Evolutionary conservation across 345 rosid species (phyloP).

Genomic region (Euphorbia lathyris): DNA sequence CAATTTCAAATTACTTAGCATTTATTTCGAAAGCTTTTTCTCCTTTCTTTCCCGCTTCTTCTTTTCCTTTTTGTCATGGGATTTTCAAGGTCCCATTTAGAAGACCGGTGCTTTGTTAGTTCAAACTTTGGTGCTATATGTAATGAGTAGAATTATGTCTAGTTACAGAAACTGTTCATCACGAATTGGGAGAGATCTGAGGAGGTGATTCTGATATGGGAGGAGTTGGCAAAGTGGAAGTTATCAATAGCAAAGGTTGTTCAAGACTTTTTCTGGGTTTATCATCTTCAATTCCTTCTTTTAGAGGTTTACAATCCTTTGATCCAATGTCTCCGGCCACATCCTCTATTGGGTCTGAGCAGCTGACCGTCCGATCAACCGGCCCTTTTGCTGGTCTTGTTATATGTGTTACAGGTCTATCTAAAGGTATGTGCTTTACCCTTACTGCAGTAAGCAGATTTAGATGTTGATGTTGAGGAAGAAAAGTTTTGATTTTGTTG

Average conservation of each 20-base stretch:
- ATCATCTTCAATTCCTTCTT: conserved; percentile 42
- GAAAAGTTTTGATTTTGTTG: not conserved
- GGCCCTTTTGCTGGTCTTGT: conserved; percentile 72
- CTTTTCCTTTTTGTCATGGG: conserved; percentile 1
- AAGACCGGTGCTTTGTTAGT: conserved; percentile 6
- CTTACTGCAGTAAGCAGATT: not conserved
- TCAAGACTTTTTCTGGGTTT: conserved; percentile 62
- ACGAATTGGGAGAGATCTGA: not conserved
- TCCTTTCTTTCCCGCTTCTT: conserved; percentile 20
- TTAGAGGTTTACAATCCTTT: conserved; percentile 36
- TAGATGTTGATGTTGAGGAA: not conserved
- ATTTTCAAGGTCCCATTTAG: not conserved
- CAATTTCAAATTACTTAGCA: conserved; percentile 2
- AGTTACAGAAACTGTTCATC: not conserved
- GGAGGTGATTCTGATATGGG: conserved; percentile 26
- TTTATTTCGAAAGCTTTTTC: not conserved
- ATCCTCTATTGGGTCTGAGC: conserved; percentile 41
- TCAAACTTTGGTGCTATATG: not conserved
- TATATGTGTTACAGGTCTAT: conserved; percentile 89
- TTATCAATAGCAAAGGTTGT: conserved; percentile 71
- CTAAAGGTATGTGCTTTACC: conserved; percentile 53
- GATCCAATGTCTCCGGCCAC: conserved; percentile 45
- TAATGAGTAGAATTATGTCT: not conserved
- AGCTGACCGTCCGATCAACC: conserved; percentile 32
- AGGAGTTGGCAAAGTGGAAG: conserved; percentile 43